phyloP scores from a whole-genome alignment of 345 rosid genomes.

The Cardamine chenopodiifolia region DNA sequence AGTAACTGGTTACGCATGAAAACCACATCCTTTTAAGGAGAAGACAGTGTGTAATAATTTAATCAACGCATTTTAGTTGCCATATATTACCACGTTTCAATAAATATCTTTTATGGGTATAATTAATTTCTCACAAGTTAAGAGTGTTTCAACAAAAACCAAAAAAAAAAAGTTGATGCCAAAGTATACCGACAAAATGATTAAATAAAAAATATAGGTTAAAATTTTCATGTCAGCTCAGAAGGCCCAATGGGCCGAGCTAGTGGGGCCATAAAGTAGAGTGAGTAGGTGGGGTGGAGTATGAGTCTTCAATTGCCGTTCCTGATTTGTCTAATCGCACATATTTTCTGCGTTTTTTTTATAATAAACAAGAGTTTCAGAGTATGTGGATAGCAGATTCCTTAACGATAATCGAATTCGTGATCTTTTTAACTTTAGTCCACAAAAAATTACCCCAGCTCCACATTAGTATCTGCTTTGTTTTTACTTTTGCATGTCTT shows the following conservation, averaged over 20 bases:
- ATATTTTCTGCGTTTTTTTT: no score
- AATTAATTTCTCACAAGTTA: not conserved
- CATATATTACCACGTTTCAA: not conserved
- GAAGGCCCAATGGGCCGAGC: conserved; percentile 44
- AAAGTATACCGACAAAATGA: not conserved
- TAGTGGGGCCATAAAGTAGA: conserved; percentile 34
- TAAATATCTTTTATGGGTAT: not conserved
- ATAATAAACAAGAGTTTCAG: no score
- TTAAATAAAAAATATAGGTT: not conserved
- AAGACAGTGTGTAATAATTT: not conserved
- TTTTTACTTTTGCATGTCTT: not conserved
- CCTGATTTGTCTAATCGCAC: conserved; percentile 28
- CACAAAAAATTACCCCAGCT: no score
- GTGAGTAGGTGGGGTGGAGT: conserved; percentile 35
- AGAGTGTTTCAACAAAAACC: not conserved
- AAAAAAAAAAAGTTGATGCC: no score
- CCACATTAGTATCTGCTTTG: no score
- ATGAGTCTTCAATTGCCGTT: conserved; percentile 28
- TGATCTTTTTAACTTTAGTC: no score
- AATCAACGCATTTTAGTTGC: conserved; percentile 16
- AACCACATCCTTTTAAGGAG: conserved; percentile 9
- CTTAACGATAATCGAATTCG: no score
- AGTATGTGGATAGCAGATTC: no score
- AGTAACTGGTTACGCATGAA: conserved; percentile 35
- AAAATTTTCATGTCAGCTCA: not conserved